Base-by-base conservation (phyloP, 2,329 filamentous ascomycete genomes). In the Fusarium kyushuense region DNA sequence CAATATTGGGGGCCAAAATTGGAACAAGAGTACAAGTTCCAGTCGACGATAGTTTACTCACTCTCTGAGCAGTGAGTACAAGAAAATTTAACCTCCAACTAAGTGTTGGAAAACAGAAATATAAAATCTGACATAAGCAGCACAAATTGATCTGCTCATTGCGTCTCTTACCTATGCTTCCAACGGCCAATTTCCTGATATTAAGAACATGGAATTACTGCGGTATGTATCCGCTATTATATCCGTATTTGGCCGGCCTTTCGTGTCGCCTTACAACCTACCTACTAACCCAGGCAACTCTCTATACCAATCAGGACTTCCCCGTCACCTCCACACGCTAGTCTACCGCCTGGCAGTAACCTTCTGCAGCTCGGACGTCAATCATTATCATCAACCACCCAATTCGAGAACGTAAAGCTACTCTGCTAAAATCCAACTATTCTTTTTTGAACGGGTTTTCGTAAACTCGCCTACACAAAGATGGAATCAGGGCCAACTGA, bases 401-500 rank as follows among this genome's bases (percentile, higher is more conserved):
- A 38, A 48, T 38, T 29, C 27, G 30, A 40, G 6, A 21, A 19
- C 35, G 6, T 29, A 33, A n/a, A 43, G n/a, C 12, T 25, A 27
- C 13, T 45, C 35, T 21, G 33, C 40, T 27, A 10, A 38, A n/a
- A 9, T 9, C 1, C 8, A 36, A 33, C 17, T 21, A 32, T 25
- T 32, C 19, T 19, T 12, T 19, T 13, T 16, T 16, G 30, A 25
- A 33, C 19, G 6, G 13, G 12, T 16, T 5, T 12, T 11, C 14
- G 25, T 6, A 17, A 58, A 16, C 16, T 9, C 10, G 10, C 54
- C 74, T 10, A n/a, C 7, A n/a, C n/a, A 45, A 33, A 51, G 60
- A 91, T 91, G 33, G 80, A 81, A 29, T 84, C 86, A n/a, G 78
- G 87, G 19, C 84, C 89, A 27, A 79, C 88, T 25, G 88, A 96